Evolutionary conservation across 306 rosid genomes (phyloP).

Genomic region (Begonia fuchsioides): DNA sequence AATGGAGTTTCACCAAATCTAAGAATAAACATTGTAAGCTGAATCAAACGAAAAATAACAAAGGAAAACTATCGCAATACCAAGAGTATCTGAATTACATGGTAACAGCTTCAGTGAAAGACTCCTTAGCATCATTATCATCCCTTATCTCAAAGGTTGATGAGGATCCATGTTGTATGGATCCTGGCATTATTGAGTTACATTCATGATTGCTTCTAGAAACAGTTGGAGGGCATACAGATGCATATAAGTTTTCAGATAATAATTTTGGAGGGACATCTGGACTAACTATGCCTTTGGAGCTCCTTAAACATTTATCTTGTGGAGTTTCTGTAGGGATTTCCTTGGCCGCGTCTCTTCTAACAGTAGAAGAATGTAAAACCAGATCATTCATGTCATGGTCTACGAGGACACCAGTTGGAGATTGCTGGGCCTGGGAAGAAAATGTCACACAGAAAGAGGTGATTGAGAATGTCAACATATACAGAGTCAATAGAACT

Average conservation of each 20-base stretch:
- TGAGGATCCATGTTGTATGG: constrained; percentile 26
- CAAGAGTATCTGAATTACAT: constrained; percentile 38
- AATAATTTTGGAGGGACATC: constrained; percentile 20
- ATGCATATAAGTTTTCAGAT: constrained; percentile 21
- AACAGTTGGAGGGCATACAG: constrained; percentile 35
- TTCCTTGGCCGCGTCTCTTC: constrained; percentile 26
- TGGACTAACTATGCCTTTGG: constrained; percentile 22
- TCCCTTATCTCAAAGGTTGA: constrained; percentile 27
- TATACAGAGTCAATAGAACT: too few relatives aligned
- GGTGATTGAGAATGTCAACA: too few relatives aligned
- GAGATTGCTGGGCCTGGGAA: constrained; percentile 29
- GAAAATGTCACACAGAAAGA: too few relatives aligned
- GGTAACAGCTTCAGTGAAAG: constrained; percentile 28
- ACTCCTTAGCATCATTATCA: constrained; percentile 28
- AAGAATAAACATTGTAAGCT: constrained; percentile 18
- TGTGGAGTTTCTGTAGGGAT: constrained; percentile 25
- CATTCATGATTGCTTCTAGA: constrained; percentile 31
- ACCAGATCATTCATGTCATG: constrained; percentile 42
- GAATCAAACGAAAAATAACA: constrained; percentile 1
- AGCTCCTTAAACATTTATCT: constrained; percentile 18
- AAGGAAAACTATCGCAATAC: not conserved
- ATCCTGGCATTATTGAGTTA: constrained; percentile 24
- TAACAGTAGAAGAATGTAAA: constrained; percentile 35
- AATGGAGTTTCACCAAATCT: constrained; percentile 79
- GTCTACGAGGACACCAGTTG: constrained; percentile 40